Conservation (phyloP, 2,329 filamentous ascomycete species). For the Venturiaceae sp. region DNA sequence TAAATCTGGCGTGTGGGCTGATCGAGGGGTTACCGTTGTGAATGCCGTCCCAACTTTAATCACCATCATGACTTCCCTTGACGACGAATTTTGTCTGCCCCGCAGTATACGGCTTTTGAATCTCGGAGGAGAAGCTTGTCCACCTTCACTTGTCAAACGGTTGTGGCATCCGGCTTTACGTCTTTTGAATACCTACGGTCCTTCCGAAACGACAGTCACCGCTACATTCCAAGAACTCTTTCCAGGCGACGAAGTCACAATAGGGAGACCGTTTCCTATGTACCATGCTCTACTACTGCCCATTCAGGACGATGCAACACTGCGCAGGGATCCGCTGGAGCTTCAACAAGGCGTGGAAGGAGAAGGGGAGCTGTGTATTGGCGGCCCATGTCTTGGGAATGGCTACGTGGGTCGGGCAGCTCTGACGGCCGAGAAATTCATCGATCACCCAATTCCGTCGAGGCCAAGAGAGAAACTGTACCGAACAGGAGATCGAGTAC, state of each 20-base stretch:
- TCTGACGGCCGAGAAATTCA: constrained; percentile 3
- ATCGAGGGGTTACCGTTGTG: constrained; percentile 10
- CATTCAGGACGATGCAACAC: neutral
- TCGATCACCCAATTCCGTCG: constrained; percentile 1
- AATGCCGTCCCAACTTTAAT: constrained; percentile 10
- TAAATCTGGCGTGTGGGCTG: constrained; percentile 6
- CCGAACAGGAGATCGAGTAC: constrained; percentile 20
- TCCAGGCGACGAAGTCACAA: constrained; percentile 13
- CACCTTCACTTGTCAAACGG: constrained; percentile 18
- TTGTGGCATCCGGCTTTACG: constrained; percentile 5
- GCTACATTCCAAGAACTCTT: constrained; percentile 17
- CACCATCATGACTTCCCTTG: constrained; percentile 12
- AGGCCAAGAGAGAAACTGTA: neutral
- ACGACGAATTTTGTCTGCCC: constrained; percentile 4
- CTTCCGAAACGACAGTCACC: constrained; percentile 12
- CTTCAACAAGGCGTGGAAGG: neutral
- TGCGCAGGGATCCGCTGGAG: neutral
- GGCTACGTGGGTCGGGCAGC: neutral
- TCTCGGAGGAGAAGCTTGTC: constrained; percentile 17
- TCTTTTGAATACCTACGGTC: constrained; percentile 10
- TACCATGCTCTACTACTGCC: neutral
- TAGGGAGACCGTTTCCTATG: constrained; percentile 14
- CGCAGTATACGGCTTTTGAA: constrained; percentile 15
- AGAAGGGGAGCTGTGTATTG: neutral
- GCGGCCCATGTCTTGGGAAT: neutral